Base-by-base conservation (phyloP, 2,329 filamentous ascomycete species). In the Aspergillus fructus region DNA sequence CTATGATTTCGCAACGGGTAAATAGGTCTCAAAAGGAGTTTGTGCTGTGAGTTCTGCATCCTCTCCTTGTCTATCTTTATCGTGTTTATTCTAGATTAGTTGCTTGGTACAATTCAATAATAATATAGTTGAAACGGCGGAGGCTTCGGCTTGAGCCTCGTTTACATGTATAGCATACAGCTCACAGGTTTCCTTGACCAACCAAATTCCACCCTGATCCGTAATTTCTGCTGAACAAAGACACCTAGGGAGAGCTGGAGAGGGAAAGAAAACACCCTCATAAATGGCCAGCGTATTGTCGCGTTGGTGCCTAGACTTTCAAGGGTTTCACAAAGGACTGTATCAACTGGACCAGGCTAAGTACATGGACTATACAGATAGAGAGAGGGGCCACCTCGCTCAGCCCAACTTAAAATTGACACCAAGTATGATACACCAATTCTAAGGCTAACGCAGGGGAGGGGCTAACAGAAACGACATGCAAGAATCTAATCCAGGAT, bases 401-500 rank as follows among this genome's bases (percentile, higher is more conserved):
- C 47, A 51, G 49, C 54, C 56, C 45, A 57, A 27, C 24, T 40
- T 33, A 40, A 58, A 41, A 50, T 50, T 41, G 46, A 58, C 56
- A 46, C 54, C 58, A 54, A 60, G 40, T 70, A 71, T 65, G 69
- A 61, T 71, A 70, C 68, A 71, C 63, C 59, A 66, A 59, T 62
- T 69, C 67, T 68, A 71, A 67, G 58, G 62, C 57, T 62, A 64
- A 46, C 50, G 41, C 43, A 23, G 42, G 30, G 39, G 3, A 6
- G 3, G 13, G 15, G 9, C 4, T 30, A 52, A 37, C 42, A 48
- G 34, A 56, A 53, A 53, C 17, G 30, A 48, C 24, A 52, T 51
- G 43, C 42, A 51, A 57, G 21, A 53, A 27, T n/a, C 46, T 23
- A 23, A 27, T 49, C 47, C 43, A 23, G 19, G n/a, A 13, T 24